Evolutionary conservation across 441 rosid species (phyloP).

Genomic region (Croton setiger): DNA sequence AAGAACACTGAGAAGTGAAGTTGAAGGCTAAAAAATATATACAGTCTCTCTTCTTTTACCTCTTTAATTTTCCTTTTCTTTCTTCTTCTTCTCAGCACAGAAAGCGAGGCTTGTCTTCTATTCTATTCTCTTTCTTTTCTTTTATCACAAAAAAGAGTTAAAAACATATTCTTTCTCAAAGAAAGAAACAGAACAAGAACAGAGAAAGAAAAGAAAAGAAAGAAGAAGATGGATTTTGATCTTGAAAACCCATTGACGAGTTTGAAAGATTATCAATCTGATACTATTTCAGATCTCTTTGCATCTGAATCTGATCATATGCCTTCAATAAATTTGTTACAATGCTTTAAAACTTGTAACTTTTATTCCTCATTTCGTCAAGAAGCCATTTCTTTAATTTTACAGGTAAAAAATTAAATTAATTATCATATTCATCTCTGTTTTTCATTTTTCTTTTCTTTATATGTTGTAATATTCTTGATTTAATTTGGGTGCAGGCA

Average conservation of each 20-base stretch:
- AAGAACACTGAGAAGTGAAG: slow-evolving; percentile 9
- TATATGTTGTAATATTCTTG: slow-evolving; percentile 5
- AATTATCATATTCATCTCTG: not conserved
- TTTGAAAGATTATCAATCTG: slow-evolving; percentile 23
- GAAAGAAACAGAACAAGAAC: not conserved
- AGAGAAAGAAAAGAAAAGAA: no score
- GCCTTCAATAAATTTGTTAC: slow-evolving; percentile 36
- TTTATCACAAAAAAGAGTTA: not conserved
- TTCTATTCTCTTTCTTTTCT: not conserved
- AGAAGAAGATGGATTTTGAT: slow-evolving; percentile 48
- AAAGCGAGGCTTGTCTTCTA: slow-evolving; percentile 40
- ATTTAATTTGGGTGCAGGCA: slow-evolving; percentile 23
- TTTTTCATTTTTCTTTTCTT: not conserved
- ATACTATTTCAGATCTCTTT: slow-evolving; percentile 34
- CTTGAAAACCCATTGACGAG: slow-evolving; percentile 55
- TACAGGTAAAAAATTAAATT: slow-evolving; percentile 29
- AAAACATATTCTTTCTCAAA: not conserved
- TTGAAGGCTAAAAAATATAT: not conserved
- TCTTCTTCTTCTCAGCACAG: slow-evolving; percentile 24
- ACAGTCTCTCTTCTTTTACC: no score
- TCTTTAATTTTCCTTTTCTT: not conserved
- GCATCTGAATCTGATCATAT: slow-evolving; percentile 51
- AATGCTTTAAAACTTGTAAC: slow-evolving; percentile 24
- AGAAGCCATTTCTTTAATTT: slow-evolving; percentile 46
- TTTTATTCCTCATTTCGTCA: slow-evolving; percentile 37